Base-by-base conservation (phyloP, 2,329 filamentous ascomycete genomes). In the Ophioceras dolichostomum region DNA sequence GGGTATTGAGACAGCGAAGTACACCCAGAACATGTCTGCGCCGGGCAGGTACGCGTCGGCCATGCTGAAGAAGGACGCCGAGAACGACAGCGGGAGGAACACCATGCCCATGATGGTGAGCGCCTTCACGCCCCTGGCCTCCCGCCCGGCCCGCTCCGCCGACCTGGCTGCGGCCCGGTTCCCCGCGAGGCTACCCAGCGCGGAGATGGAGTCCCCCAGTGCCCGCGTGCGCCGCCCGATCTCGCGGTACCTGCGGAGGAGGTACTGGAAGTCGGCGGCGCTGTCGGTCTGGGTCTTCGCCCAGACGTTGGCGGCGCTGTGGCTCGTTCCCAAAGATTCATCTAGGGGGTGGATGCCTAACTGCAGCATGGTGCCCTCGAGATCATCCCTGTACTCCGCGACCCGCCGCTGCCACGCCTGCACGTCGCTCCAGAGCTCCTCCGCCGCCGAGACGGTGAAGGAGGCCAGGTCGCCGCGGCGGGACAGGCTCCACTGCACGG, bases 401-500 rank as follows among this genome's bases (percentile, higher is more conserved):
- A 45, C 47, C 16, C 49, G 45, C 16, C 49, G 42, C 37, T 50
- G 45, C 43, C 45, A 49, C 5, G 46, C 45, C 36, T 51, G 49
- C 29, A 43, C 43, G 32, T 51, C 49, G 37, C 47, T 47, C 48
- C 48, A 51, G 19, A 47, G 40, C 14, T 45, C 46, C 45, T 51
- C 49, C 4, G 49, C 47, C 42, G 47, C 43, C 16, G 39, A 40
- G 38, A 47, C 41, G 19, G 39, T 37, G 8, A 47, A 28, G 10
- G 27, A 10, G 0, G 46, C 42, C 9, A 50, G 41, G 36, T 51
- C 49, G 32, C 45, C 44, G 38, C 47, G 48, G 36, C 49, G 46
- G 30, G 41, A 45, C n/a, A 49, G 42, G n/a, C 42, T 42, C 5
- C 47, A 41, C 39, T 50, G 49, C 7, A 45, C 42, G 14, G 40